Base-by-base conservation (phyloP, 805 yeast species). In the Starmerella kuoi region DNA sequence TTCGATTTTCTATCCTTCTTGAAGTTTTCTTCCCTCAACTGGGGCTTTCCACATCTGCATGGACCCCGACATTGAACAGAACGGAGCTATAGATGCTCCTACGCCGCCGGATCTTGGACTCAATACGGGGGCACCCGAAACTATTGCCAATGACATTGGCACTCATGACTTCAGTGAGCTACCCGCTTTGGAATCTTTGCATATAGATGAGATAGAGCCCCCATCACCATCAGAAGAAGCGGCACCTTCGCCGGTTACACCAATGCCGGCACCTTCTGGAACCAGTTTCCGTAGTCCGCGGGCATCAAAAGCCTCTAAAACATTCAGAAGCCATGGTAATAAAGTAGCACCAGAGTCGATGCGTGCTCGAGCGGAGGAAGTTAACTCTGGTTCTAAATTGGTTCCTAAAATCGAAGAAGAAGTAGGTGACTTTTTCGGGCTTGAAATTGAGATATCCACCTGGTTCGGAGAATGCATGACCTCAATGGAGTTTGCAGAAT, bases 311-410 rank as follows among this genome's bases (percentile, higher is more conserved):
- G 20, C 21, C 23, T 19, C 23, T 6, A 31, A 24, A 22, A 15
- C 41, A 11, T 20, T 22, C 2, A 4, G 25, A 12, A 17, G 21
- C 22, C 27, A 14, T 11, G 26, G 26, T 19, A n/a, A 18, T 24
- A 7, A 31, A 9, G 22, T 23, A 28, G 36, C 21, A 34, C 23
- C 43, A 5, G 47, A 48, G 26, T 21, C 37, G 4, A 33, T 37
- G 8, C 46, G 58, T 3, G 51, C 56, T 7, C 48, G 58, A 4
- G 51, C 58, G 14, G 52, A 50, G 27, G 57, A 54, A 38, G 34
- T 54, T 19, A 42, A 46, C 34, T 36, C 54, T 17, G 41, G 49
- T 5, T 38, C 48, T n/a, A 42, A 45, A 22, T 38, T 50, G 2
- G 46, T 52, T 2, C 58, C 58, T 6, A 41, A 38, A 18, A 45